Evolutionary conservation across 768 basidiomycete species (phyloP).

Genomic region (Lentinula lateritia): DNA sequence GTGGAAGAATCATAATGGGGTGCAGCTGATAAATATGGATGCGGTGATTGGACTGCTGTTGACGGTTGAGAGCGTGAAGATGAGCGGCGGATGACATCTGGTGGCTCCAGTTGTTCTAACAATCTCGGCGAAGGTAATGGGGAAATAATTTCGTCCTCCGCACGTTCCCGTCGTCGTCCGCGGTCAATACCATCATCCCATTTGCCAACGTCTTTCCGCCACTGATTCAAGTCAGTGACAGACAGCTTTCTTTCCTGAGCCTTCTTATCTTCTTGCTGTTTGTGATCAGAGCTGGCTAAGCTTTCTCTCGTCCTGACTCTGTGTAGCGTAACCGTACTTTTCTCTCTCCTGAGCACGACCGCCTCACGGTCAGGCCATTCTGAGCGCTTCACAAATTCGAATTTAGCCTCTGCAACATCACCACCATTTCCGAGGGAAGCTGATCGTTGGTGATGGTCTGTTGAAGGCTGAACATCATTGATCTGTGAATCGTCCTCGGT

Average conservation of each 20-base stretch:
- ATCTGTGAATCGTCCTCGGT: conserved; percentile 34
- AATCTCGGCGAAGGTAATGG: conserved; percentile 46
- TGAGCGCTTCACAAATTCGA: conserved; percentile 78
- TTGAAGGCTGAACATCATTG: conserved; percentile 24
- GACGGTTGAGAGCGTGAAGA: conserved; percentile 9
- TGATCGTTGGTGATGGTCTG: conserved; percentile 17
- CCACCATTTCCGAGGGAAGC: conserved; percentile 33
- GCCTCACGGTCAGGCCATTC: conserved; percentile 82
- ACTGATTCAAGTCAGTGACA: conserved; percentile 43
- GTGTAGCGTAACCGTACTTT: conserved; percentile 57
- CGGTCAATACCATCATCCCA: conserved; percentile 38
- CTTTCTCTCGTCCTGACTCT: conserved; percentile 50
- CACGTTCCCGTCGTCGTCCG: conserved; percentile 59
- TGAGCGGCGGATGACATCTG: conserved; percentile 11
- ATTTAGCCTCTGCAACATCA: conserved; percentile 62
- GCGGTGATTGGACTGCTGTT: conserved; percentile 14
- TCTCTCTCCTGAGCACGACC: conserved; percentile 63
- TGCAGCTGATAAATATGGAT: conserved; percentile 1
- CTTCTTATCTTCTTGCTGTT: conserved; percentile 19
- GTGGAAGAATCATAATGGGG: conserved; percentile 19
- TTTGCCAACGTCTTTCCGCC: conserved; percentile 47
- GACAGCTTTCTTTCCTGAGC: conserved; percentile 31
- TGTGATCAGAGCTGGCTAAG: conserved; percentile 16
- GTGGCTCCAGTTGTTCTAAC: conserved; percentile 13
- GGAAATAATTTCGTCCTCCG: conserved; percentile 35